Conservation (phyloP, 2,329 filamentous ascomycete species). For the Fusarium mexicanum region DNA sequence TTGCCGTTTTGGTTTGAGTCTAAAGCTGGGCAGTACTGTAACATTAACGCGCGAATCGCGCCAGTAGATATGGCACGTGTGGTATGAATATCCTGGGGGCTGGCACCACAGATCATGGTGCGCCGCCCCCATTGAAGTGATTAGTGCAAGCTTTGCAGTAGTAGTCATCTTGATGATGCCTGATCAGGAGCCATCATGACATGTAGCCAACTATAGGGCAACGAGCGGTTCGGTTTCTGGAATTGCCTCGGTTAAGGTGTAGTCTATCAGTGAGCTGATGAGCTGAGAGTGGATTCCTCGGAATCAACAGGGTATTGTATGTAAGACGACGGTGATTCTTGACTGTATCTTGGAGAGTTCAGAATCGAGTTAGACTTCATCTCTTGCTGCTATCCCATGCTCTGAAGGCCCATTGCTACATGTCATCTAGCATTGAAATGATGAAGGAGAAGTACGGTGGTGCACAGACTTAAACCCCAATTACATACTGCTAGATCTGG, state of each 20-base stretch:
- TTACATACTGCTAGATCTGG: background rate
- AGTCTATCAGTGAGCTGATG: conserved; percentile 12
- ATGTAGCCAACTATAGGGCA: background rate
- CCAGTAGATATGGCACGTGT: background rate
- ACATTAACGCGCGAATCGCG: background rate
- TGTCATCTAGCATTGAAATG: background rate
- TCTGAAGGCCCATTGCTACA: background rate
- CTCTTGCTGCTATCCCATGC: background rate
- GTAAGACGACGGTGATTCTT: background rate
- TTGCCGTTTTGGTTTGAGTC: background rate
- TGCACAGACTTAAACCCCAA: background rate
- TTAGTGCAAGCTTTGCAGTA: conserved; percentile 17
- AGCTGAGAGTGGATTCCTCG: conserved; percentile 6
- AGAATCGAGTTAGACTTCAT: background rate
- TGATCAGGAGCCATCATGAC: background rate
- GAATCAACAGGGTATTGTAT: conserved; percentile 4
- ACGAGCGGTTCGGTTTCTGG: background rate
- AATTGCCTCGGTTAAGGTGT: conserved; percentile 9
- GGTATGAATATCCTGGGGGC: conserved; percentile 5
- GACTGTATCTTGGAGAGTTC: background rate
- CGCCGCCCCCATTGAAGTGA: background rate
- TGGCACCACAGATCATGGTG: conserved; percentile 2
- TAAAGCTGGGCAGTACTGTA: background rate
- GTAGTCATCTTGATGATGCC: background rate
- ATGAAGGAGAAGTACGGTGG: background rate